These are phyloP conservation scores for Lipomyces yamadae DNA, from an alignment of 805 yeast species.

Conservation along the genomic window DNA sequence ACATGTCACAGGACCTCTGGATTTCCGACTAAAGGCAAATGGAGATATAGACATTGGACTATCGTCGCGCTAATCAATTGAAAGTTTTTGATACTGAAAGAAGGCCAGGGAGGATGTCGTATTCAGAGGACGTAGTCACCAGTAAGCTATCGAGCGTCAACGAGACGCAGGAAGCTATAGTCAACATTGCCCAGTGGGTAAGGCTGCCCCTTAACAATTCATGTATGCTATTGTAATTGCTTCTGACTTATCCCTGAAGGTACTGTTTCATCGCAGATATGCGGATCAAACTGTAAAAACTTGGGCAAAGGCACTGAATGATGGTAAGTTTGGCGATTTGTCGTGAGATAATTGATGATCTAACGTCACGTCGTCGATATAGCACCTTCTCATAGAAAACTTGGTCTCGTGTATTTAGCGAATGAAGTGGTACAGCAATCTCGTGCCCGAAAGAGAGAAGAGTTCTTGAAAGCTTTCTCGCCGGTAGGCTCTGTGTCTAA, in stretches of 20 bases:
- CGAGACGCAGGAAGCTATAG: conserved; percentile 74
- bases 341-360: conserved; percentile 1
- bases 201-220: conserved; percentile 34
- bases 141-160: conserved; percentile 48
- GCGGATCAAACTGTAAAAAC: conserved; percentile 57
- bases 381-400: conserved; percentile 51
- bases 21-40: neutral
- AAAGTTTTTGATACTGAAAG: neutral
- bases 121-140: conserved; percentile 55
- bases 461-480: conserved; percentile 63
- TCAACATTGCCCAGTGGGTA: conserved; percentile 74
- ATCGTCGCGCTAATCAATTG: neutral
- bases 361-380: neutral
- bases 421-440: conserved; percentile 85
- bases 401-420: conserved; percentile 69
- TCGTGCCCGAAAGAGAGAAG: conserved; percentile 62
- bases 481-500: conserved; percentile 41
- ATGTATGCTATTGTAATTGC: neutral
- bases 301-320: conserved; percentile 54
- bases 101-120: conserved; percentile 50
- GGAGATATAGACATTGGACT: neutral
- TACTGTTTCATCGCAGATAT: conserved; percentile 65
- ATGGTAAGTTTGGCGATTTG: conserved; percentile 24
- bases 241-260: conserved; percentile 26
- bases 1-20: neutral